Evolutionary conservation across 2,329 filamentous ascomycete genomes (phyloP), one percentile per base, ranked within the genome.

Genomic region (Trichoderma sp.): DNA sequence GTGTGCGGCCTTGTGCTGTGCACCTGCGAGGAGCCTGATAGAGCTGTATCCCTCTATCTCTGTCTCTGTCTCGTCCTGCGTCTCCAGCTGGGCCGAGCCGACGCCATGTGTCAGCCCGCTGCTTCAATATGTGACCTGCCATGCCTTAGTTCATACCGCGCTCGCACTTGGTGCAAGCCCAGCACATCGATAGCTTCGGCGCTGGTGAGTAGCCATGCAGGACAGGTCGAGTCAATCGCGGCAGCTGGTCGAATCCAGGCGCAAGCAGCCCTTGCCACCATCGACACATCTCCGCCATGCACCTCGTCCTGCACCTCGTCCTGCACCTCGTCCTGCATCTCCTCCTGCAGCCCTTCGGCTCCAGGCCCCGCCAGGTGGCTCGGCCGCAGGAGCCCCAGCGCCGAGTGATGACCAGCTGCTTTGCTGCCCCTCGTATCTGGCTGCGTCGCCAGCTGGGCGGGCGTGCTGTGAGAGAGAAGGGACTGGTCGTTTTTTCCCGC

Each of bases 351-450:
- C 61, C 54, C 51, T 43, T 56, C 61, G 52, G 61, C 57, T 44
- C 43, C 30, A 19, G 45, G 30, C 61, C 52, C 61, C 56, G 61
- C 57, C 61, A 64, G 44, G 61, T 64, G 61, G 52, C 61, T 41
- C 61, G 51, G 51, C 61, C 54, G 61, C 61, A 64, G 51, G 61
- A 56, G 62, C 44, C 62, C 55, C 62, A 64, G 62, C 62, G 24
- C 62, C 51, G 55, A 59, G 54, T 55, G 55, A 15, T 39, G 54
- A 47, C 54, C 62, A 64, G 55, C 45, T 64, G 62, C 43, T 45
- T 56, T 54, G 47, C 34, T 14, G 34, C 34, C 3, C 3, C 41
- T 62, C 59, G 50, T 63, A 63, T 63, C 48, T 26, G 34, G 34
- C 12, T 14, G 14, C 5, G 34, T 44, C 57, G 58, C 61, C 39